phyloP scores from a whole-genome alignment of 768 basidiomycete genomes.

The Tricholoma sp. region DNA sequence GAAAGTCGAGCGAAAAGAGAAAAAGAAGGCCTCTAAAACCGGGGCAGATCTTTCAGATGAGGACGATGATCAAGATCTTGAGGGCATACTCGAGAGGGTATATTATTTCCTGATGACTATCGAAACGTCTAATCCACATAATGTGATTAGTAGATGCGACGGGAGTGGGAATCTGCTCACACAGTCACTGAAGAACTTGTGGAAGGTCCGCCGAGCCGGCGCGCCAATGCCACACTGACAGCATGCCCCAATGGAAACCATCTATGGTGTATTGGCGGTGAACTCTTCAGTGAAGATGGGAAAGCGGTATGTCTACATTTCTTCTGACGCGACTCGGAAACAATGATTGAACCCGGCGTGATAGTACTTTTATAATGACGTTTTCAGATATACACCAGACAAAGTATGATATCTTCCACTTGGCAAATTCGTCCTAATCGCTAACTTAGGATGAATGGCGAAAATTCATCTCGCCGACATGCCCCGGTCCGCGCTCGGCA shows the following conservation, averaged over 20 bases:
- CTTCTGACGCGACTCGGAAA: neutral
- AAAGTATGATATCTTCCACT: conserved; percentile 40
- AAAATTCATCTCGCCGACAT: conserved; percentile 75
- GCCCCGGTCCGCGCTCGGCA: conserved; percentile 84
- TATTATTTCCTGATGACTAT: conserved; percentile 21
- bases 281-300: conserved; percentile 83
- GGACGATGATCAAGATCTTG: conserved; percentile 73
- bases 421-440: neutral
- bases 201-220: conserved; percentile 73
- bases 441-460: conserved; percentile 76
- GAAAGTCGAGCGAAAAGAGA: conserved; percentile 68
- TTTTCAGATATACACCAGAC: conserved; percentile 81
- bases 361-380: conserved; percentile 84
- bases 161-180: conserved; percentile 81
- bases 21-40: conserved; percentile 49
- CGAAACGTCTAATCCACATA: neutral
- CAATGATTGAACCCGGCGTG: neutral
- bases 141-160: conserved; percentile 55
- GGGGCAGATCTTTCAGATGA: conserved; percentile 39
- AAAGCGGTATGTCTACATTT: conserved; percentile 49
- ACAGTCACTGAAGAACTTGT: conserved; percentile 82
- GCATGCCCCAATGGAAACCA: conserved; percentile 77
- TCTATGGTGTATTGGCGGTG: conserved; percentile 82
- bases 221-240: conserved; percentile 80
- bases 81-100: conserved; percentile 79